Base-by-base conservation (phyloP, 1,284 basidiomycete genomes). In the Erythrobasidium hasegawianum region DNA sequence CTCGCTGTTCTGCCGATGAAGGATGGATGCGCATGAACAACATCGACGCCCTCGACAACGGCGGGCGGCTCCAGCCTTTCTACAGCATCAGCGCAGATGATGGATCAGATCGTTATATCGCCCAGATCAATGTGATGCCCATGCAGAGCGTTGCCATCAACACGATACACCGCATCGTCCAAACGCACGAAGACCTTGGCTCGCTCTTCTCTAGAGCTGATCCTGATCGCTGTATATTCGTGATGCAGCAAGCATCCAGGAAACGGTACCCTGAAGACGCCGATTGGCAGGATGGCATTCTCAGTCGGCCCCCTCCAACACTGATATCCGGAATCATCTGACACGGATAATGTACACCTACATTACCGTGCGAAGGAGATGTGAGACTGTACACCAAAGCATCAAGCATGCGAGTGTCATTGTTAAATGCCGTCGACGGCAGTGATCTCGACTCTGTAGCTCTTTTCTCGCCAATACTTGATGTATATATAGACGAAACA, bases 51-150 rank as follows among this genome's bases (percentile, higher is more conserved):
- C 77, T 84, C 9, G 62, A 65, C 22, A 57, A 74, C 29, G 72
- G 77, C 10, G 82, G 82, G 5, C 75, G 79, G 27, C 67, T 80
- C 39, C 84, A 85, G 67, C 83, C 84, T 1, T 85, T 84, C 69
- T 85, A 85, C 70, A 74, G 78, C 22, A 72, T 80, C 56, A 70
- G 80, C 43, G 74, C 78, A 16, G 72, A 76, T 13, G 79, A 77
- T 47, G 81, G 81, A 7, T 74, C 77, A 1, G 62, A 65, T 18
- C 55, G 62, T 7, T 65, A 65, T 22, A 65, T 65, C 1, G 62
- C 62, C 2, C 62, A 65, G 29, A 39, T 65, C 10, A 65, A 65
- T 20, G 49, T 65, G 18, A 39, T 65, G 27, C 62, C 62, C 1
- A 57, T 65, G 55, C 47, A 49, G 20, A 50, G 41, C 20, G 62